Percentiles rank a stretch among this genome's conserved stretches.
Evolutionary conservation across 2,329 filamentous ascomycete species (phyloP).

Genomic region (Microdochium trichocladiopsis): DNA sequence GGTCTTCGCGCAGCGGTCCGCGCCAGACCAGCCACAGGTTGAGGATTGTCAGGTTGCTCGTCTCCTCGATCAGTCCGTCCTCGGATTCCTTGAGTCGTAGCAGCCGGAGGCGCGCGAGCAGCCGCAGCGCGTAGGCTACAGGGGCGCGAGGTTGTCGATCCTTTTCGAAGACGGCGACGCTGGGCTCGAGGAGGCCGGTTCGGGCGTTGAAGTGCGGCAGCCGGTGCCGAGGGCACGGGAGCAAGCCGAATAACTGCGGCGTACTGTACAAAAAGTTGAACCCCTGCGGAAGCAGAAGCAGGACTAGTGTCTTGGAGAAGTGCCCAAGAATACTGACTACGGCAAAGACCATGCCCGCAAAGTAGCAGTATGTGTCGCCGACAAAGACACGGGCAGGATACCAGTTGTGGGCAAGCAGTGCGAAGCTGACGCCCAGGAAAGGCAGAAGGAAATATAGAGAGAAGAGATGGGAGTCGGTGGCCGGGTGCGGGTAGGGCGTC

Average conservation of each 20-base stretch:
- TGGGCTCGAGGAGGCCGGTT: slow-evolving; percentile 80
- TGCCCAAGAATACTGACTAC: slow-evolving; percentile 95
- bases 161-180: slow-evolving; percentile 66
- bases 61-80: slow-evolving; percentile 66
- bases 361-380: slow-evolving; percentile 98
- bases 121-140: slow-evolving; percentile 55
- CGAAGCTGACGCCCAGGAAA: slow-evolving; percentile 86
- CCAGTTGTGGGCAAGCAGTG: slow-evolving; percentile 88
- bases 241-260: slow-evolving; percentile 82
- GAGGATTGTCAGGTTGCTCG: slow-evolving; percentile 84
- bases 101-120: slow-evolving; percentile 63
- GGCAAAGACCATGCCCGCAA: slow-evolving; percentile 97
- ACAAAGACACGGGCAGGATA: slow-evolving; percentile 94
- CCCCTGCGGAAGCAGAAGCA: slow-evolving; percentile 87
- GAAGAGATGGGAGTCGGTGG: slow-evolving; percentile 92
- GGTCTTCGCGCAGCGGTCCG: slow-evolving; percentile 83
- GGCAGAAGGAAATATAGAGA: slow-evolving; percentile 91
- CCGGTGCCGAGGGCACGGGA: slow-evolving; percentile 89
- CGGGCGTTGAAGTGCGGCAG: slow-evolving; percentile 82
- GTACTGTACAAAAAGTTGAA: slow-evolving; percentile 95
- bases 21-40: slow-evolving; percentile 97
- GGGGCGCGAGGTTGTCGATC: slow-evolving; percentile 60
- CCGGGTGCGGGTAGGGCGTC: slow-evolving; percentile 80
- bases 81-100: slow-evolving; percentile 61
- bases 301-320: slow-evolving; percentile 92